Conservation (phyloP, 2,329 filamentous ascomycete genomes). For the Plenodomus biglobosus region DNA sequence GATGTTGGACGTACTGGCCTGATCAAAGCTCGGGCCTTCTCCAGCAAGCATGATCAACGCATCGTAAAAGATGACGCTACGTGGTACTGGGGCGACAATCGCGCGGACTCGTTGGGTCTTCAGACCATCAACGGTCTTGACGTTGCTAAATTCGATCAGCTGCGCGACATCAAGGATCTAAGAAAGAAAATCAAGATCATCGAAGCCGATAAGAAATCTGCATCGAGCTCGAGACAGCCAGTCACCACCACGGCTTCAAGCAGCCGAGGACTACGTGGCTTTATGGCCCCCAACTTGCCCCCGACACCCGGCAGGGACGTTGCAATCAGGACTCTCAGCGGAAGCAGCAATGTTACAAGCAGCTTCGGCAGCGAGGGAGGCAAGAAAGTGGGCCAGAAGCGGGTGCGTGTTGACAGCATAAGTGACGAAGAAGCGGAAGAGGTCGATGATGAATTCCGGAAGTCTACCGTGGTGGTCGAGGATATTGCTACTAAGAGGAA, state of each 20-base stretch:
- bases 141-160: constrained; percentile 50
- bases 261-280: background rate
- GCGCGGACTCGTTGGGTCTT: constrained; percentile 59
- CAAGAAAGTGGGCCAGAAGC: background rate
- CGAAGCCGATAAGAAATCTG: constrained; percentile 21
- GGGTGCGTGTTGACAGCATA: background rate
- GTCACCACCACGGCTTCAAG: background rate
- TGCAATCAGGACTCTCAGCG: background rate
- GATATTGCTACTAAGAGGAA: background rate
- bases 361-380: background rate
- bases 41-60: constrained; percentile 51
- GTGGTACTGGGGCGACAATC: constrained; percentile 62
- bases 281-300: background rate
- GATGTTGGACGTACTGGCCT: constrained; percentile 52
- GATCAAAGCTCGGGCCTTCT: constrained; percentile 51
- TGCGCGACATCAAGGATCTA: constrained; percentile 52
- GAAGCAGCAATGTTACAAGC: background rate
- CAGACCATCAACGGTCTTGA: constrained; percentile 58
- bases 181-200: constrained; percentile 50
- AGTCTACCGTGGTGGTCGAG: background rate
- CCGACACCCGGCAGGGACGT: background rate
- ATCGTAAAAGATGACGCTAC: constrained; percentile 45
- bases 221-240: background rate
- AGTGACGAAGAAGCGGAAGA: background rate
- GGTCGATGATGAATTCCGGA: background rate